Evolutionary conservation across 2,329 filamentous ascomycete genomes (phyloP), one percentile per base, ranked within the genome.

Genomic region (Dactylellina parvicollis): DNA sequence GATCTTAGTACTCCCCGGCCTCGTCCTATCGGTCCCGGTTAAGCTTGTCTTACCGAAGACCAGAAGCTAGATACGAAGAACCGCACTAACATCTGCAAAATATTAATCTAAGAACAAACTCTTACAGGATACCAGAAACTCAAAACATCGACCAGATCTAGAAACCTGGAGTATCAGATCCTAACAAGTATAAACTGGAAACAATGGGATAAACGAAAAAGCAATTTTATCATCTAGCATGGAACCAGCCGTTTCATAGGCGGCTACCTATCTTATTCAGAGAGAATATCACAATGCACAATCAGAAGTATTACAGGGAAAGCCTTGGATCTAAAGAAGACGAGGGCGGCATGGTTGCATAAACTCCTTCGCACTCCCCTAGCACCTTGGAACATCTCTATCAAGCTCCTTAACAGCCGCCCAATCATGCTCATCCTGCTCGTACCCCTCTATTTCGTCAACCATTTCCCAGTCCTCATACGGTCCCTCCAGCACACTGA

Each of bases 401-500:
- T 71, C 66, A 26, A 71, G 34, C 20, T 50, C 36, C 30, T 64
- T 71, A 7, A 71, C 66, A 18, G 49, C 57, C 4, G 34, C 4
- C 50, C 57, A 71, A 32, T 62, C 66, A 3, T 28, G 32, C 10
- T 71, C 66, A 32, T 71, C 66, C 24, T 71, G 66, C n/a, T 71
- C 66, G 18, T 71, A 71, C 20, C 36, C 32, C 12, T 71, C 66
- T 16, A 40, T 30, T 34, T 71, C 66, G 10, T 64, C 57, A n/a
- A 71, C 44, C 0, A 71, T 16, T 12, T 71, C 66, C 66, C 66
- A 71, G 14, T 46, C 66, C n/a, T 59, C 66, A 20, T 14, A 10
- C 4, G 24, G 5, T 8, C 3, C 16, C 4, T 34, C 56, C 1
- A 16, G 1, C 22, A 22, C 18, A 7, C 28, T 20, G 18, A 12